phyloP scores from a whole-genome alignment of 371 early-diverging fungal species.

The Rhizopus sp. region DNA sequence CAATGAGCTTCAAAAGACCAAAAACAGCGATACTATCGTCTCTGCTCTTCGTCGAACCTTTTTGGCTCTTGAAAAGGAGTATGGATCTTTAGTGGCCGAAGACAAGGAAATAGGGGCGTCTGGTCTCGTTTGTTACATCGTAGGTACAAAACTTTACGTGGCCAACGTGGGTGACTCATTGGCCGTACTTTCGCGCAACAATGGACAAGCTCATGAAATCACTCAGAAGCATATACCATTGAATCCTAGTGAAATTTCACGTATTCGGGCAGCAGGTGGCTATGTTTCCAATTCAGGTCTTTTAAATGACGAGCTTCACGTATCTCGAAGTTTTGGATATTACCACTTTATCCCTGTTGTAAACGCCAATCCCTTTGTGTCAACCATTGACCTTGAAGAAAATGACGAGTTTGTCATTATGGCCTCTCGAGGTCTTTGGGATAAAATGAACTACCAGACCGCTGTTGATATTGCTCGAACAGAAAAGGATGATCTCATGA shows the following conservation, averaged over 20 bases:
- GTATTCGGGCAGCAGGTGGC: conserved; percentile 84
- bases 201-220: conserved; percentile 70
- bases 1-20: conserved; percentile 69
- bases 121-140: conserved; percentile 79
- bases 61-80: conserved; percentile 74
- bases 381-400: conserved; percentile 70
- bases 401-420: conserved; percentile 92
- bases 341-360: conserved; percentile 83
- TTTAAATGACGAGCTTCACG: conserved; percentile 76
- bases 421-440: conserved; percentile 85
- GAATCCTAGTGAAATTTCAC: conserved; percentile 69
- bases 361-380: conserved; percentile 84
- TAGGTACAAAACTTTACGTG: conserved; percentile 79
- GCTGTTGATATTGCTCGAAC: conserved; percentile 86
- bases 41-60: conserved; percentile 75
- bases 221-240: conserved; percentile 78
- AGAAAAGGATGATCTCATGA: conserved; percentile 72
- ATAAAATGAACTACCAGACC: conserved; percentile 76
- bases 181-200: conserved; percentile 81
- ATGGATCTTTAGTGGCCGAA: conserved; percentile 54
- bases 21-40: conserved; percentile 56
- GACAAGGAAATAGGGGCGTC: conserved; percentile 68
- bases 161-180: conserved; percentile 92
- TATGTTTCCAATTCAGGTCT: conserved; percentile 75
- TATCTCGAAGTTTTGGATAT: conserved; percentile 87